Percentiles rank a stretch among this genome's conserved stretches.
Evolutionary conservation across 1,284 basidiomycete species (phyloP).

Genomic region (Puccinia triticina): DNA sequence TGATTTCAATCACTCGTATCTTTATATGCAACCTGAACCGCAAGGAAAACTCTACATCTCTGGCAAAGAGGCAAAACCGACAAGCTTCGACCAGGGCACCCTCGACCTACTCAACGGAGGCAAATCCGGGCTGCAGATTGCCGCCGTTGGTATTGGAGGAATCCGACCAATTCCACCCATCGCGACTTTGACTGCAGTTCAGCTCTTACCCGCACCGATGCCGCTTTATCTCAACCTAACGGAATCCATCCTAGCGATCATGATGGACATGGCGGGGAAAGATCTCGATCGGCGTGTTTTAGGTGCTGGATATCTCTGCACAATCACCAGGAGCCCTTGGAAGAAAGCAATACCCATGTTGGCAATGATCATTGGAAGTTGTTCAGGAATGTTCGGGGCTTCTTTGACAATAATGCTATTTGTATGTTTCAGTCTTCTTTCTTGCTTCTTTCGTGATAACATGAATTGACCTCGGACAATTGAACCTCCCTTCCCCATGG

Average conservation of each 20-base stretch:
- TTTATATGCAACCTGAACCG: slow-evolving; percentile 16
- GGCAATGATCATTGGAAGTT: slow-evolving; percentile 34
- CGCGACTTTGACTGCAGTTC: not conserved
- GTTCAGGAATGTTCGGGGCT: slow-evolving; percentile 24
- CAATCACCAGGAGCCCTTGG: slow-evolving; percentile 1
- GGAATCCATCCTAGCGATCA: slow-evolving; percentile 28
- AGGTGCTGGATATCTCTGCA: slow-evolving; percentile 29
- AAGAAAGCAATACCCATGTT: slow-evolving; percentile 18
- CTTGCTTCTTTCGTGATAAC: not conserved
- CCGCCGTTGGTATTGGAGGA: slow-evolving; percentile 32
- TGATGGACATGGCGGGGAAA: slow-evolving; percentile 39
- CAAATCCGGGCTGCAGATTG: slow-evolving; percentile 4
- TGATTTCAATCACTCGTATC: slow-evolving; percentile 29
- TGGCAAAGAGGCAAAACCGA: not conserved
- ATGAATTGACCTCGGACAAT: not conserved
- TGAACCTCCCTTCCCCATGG: no score
- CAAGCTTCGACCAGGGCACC: not conserved
- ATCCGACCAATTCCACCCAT: slow-evolving; percentile 28
- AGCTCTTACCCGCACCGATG: not conserved
- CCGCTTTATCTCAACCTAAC: slow-evolving; percentile 11
- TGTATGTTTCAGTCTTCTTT: slow-evolving; percentile 11
- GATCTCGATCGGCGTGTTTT: slow-evolving; percentile 14
- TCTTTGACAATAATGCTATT: slow-evolving; percentile 34
- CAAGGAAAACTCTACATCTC: slow-evolving; percentile 21
- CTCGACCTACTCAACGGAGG: slow-evolving; percentile 3